Percentiles rank a stretch among this genome's conserved stretches.
phyloP scores from a whole-genome alignment of 306 rosid species.

The Malus sieversii region DNA sequence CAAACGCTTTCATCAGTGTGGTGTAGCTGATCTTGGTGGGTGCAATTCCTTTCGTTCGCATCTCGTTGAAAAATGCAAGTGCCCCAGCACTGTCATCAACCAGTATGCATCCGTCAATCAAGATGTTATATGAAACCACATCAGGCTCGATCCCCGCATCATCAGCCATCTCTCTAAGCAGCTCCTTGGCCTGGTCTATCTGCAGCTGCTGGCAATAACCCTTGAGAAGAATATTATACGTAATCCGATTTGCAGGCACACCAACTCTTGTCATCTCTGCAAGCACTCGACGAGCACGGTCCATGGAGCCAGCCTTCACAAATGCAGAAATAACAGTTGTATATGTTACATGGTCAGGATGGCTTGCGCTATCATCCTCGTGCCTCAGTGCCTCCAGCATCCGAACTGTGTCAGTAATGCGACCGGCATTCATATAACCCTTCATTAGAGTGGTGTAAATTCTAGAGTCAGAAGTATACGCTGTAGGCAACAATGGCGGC shows the following conservation, averaged over 20 bases:
- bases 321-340: conserved; percentile 88
- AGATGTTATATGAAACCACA: conserved; percentile 79
- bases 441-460: conserved; percentile 89
- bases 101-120: conserved; percentile 83
- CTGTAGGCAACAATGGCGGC: conserved; percentile 56
- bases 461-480: conserved; percentile 60
- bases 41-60: conserved; percentile 80
- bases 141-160: conserved; percentile 71
- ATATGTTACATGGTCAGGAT: conserved; percentile 86
- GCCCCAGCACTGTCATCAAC: conserved; percentile 92
- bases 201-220: conserved; percentile 79
- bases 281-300: conserved; percentile 76
- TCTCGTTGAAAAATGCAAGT: conserved; percentile 77
- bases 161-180: conserved; percentile 75
- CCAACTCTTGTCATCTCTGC: conserved; percentile 83
- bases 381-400: conserved; percentile 88
- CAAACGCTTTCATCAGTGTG: conserved; percentile 92
- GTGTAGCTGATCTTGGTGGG: conserved; percentile 96
- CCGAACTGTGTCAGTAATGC: conserved; percentile 66
- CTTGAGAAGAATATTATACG: conserved; percentile 80
- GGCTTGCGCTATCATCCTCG: conserved; percentile 63
- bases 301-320: conserved; percentile 76
- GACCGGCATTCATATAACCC: conserved; percentile 83
- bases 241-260: conserved; percentile 68
- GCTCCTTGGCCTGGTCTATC: conserved; percentile 64